phyloP scores from a whole-genome alignment of 441 rosid genomes.

The Corymbia citriodora region DNA sequence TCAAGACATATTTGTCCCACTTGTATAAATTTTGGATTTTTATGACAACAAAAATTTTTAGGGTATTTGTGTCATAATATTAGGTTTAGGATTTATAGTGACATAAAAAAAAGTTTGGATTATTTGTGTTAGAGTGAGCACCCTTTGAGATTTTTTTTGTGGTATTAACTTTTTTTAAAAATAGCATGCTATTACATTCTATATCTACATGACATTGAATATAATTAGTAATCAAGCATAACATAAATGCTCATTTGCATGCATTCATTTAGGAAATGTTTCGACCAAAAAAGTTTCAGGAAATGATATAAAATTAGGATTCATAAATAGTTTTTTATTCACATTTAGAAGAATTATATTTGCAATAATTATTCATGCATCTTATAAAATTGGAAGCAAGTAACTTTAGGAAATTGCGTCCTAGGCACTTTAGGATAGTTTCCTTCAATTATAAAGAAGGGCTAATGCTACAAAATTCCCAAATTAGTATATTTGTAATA shows the following conservation, averaged over 20 bases:
- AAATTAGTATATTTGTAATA: too few relatives aligned
- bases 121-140: too few relatives aligned
- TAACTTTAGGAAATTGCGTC: not conserved
- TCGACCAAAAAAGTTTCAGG: not conserved
- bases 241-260: not conserved
- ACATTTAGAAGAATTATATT: not conserved
- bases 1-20: too few relatives aligned
- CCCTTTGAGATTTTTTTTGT: too few relatives aligned
- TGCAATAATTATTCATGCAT: not conserved
- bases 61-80: not conserved
- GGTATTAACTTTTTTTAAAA: not conserved
- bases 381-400: not conserved
- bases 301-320: not conserved
- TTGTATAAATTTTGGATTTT: not conserved
- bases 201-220: not conserved
- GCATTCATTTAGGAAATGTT: not conserved
- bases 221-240: not conserved
- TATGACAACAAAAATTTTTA: too few relatives aligned
- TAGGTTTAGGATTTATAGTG: too few relatives aligned
- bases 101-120: too few relatives aligned
- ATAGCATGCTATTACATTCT: not conserved
- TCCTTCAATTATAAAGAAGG: not conserved
- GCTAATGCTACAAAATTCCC: fast-evolving
- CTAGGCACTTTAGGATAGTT: not conserved
- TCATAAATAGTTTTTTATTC: not conserved